Evolutionary conservation across 768 basidiomycete genomes (phyloP), one percentile per base, ranked within the genome.

Genomic region (Boletus sensibilis): DNA sequence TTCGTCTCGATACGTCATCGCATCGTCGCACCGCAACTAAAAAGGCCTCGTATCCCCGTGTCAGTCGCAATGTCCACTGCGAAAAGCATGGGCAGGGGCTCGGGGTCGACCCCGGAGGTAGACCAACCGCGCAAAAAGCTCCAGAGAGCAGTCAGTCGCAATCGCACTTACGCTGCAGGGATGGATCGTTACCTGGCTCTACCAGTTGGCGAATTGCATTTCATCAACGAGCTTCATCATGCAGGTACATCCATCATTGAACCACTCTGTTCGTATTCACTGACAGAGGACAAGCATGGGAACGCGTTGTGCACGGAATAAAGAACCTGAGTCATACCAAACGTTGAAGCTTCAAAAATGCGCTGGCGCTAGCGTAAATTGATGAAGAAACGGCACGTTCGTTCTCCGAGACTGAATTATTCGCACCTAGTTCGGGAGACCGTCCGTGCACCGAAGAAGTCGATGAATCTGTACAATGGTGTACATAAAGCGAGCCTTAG

Each of bases 171-270:
- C 14, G 13, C 16, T 20, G 13, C n/a, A 5, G 6, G 2, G 7
- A 5, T 4, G 6, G n/a, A 18, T 9, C 4, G 1, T 21, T 10
- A 18, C 5, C 14, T n/a, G 2, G 11, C 11, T 14, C 40, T 13
- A 23, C 13, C 38, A 4, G 11, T 53, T 18, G 21, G 21, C 8
- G 27, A 43, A 14, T 25, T 20, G 9, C n/a, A 14, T n/a, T 13
- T 33, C 10, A 12, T 27, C 8, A 5, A 9, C 9, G 12, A 21
- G 11, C n/a, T 31, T 14, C 49, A 8, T 3, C 18, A 2, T 4
- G 18, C 40, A 60, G 14, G 58, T 48, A 60, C 11, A 23, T 43
- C 12, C 45, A 39, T 31, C 18, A 8, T 12, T 25, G 48, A 14
- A 21, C 2, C 6, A 3, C 11, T 10, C 2, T 33, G 20, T n/a